A percentile compares a stretch with the other conserved stretches of the same genome.
These are phyloP conservation scores for Eimeria necatrix DNA, from an alignment of 169 alveolate species.

Conservation along the genomic window DNA sequence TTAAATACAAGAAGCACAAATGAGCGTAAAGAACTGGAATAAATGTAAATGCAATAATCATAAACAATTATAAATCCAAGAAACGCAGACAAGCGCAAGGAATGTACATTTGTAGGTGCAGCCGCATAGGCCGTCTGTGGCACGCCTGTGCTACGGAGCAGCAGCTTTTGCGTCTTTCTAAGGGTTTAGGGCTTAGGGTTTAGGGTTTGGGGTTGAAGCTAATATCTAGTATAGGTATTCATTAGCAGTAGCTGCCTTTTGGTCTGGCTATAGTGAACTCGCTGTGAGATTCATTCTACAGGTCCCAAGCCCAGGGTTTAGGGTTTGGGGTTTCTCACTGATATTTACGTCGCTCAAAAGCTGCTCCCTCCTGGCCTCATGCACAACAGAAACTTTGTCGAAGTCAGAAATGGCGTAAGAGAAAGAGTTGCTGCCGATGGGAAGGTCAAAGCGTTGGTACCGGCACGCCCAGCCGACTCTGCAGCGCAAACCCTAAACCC, in stretches of 20 bases:
- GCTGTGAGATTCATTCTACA: not conserved
- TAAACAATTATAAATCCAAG: too few relatives aligned
- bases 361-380: slow-evolving; percentile 38
- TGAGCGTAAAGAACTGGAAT: too few relatives aligned
- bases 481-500: not conserved
- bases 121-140: not conserved
- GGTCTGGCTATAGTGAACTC: too few relatives aligned
- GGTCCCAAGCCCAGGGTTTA: not conserved
- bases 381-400: slow-evolving; percentile 74
- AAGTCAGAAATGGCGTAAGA: slow-evolving; percentile 85
- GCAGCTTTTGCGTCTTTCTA: too few relatives aligned
- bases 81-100: too few relatives aligned
- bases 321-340: not conserved
- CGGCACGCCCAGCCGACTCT: slow-evolving; percentile 94
- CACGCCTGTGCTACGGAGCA: not conserved
- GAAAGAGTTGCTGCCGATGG: slow-evolving; percentile 87
- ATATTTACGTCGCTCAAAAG: not conserved
- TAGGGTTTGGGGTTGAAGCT: not conserved
- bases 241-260: too few relatives aligned
- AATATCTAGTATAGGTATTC: too few relatives aligned
- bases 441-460: slow-evolving; percentile 90
- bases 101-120: too few relatives aligned
- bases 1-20: too few relatives aligned
- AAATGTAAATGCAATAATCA: too few relatives aligned
- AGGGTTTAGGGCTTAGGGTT: not conserved